Evolutionary conservation across 2,329 filamentous ascomycete genomes (phyloP).

Genomic region (Fusarium brevicatenulatum): DNA sequence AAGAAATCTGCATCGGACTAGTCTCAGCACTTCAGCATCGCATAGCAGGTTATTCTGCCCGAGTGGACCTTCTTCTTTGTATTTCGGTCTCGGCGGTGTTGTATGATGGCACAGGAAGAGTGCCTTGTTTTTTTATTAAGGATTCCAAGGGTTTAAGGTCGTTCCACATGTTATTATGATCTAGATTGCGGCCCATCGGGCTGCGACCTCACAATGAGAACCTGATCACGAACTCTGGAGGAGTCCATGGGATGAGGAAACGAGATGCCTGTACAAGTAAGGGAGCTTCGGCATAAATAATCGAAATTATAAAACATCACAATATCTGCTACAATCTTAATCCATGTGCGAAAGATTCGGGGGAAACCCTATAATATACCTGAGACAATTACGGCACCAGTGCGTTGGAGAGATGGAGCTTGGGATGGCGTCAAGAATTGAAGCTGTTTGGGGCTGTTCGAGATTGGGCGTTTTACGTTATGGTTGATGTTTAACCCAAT

Average conservation of each 20-base stretch:
- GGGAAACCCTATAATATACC: not conserved
- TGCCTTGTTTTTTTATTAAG: slow-evolving; percentile 52
- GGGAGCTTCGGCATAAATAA: slow-evolving; percentile 37
- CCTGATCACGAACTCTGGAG: slow-evolving; percentile 38
- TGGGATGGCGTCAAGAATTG: not conserved
- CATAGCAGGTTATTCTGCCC: slow-evolving; percentile 23
- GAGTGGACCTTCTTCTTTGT: slow-evolving; percentile 46
- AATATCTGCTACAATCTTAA: not conserved
- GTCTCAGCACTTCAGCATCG: slow-evolving; percentile 14
- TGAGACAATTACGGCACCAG: not conserved
- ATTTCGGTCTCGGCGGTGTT: slow-evolving; percentile 54
- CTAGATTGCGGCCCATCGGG: slow-evolving; percentile 44
- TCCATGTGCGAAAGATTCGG: not conserved
- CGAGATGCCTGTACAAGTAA: slow-evolving; percentile 47
- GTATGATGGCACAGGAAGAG: slow-evolving; percentile 55
- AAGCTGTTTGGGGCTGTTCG: not conserved
- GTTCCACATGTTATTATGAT: slow-evolving; percentile 48
- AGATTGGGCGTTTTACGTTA: not conserved
- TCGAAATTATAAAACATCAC: slow-evolving; percentile 28
- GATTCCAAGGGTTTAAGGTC: slow-evolving; percentile 49
- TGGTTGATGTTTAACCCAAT: not conserved
- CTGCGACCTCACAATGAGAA: slow-evolving; percentile 42
- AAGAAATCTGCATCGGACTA: slow-evolving; percentile 23
- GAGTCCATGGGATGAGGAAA: slow-evolving; percentile 42
- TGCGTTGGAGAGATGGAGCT: not conserved